phyloP scores from a whole-genome alignment of 345 rosid genomes.

The Brassica rapa region DNA sequence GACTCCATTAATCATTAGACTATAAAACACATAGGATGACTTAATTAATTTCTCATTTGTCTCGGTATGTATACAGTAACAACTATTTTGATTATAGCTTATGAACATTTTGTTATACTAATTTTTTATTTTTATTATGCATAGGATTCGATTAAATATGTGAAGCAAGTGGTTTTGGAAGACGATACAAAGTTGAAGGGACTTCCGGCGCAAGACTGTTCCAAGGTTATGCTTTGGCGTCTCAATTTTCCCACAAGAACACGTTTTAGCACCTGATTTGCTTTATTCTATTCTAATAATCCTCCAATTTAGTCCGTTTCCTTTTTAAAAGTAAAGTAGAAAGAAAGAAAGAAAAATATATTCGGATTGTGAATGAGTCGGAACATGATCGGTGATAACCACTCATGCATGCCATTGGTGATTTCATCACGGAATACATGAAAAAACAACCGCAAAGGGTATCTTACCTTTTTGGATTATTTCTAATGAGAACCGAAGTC shows the following conservation, averaged over 20 bases:
- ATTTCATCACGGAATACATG: neutral
- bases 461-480: neutral
- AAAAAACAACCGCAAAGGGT: neutral
- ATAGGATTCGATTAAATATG: slow-evolving; percentile 83
- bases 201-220: slow-evolving; percentile 70
- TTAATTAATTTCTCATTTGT: neutral
- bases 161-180: slow-evolving; percentile 77
- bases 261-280: slow-evolving; percentile 33
- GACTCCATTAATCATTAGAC: slow-evolving; percentile 6
- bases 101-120: neutral
- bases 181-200: slow-evolving; percentile 81
- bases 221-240: slow-evolving; percentile 87
- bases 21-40: neutral
- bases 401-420: slow-evolving; percentile 4
- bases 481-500: neutral
- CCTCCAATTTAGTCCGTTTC: slow-evolving; percentile 20
- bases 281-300: slow-evolving; percentile 18
- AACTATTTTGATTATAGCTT: neutral
- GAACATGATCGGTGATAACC: slow-evolving; percentile 2
- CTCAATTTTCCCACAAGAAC: slow-evolving; percentile 47
- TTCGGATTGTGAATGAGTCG: neutral
- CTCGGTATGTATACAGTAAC: slow-evolving; percentile 2
- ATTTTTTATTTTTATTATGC: neutral
- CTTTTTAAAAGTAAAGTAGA: neutral
- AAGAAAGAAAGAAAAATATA: neutral